Evolutionary conservation across 345 rosid species (phyloP).

Genomic region (Murraya koenigii): DNA sequence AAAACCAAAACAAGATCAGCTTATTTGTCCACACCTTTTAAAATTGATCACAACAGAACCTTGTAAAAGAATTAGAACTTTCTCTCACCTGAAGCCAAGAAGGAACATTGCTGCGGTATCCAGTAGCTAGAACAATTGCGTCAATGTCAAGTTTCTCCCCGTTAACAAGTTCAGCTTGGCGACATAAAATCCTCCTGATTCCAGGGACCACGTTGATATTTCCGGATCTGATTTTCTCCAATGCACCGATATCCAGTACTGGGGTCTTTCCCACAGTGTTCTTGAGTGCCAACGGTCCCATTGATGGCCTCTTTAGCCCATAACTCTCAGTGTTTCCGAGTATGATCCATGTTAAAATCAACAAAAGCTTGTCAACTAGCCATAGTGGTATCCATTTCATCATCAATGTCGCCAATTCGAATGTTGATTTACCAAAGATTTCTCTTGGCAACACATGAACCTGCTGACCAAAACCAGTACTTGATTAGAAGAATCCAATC

Average conservation of each 20-base stretch:
- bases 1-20: conserved; percentile 23
- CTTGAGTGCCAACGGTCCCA: conserved; percentile 72
- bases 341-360: conserved; percentile 49
- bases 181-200: conserved; percentile 50
- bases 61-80: conserved; percentile 4
- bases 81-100: conserved; percentile 70
- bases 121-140: conserved; percentile 70
- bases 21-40: background rate
- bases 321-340: conserved; percentile 55
- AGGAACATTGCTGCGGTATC: conserved; percentile 46
- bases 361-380: conserved; percentile 65
- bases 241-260: conserved; percentile 75
- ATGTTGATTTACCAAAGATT: conserved; percentile 60
- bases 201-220: conserved; percentile 69
- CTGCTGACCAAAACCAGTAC: conserved; percentile 24
- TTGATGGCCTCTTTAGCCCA: conserved; percentile 62
- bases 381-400: conserved; percentile 74
- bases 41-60: background rate
- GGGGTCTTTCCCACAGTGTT: conserved; percentile 66
- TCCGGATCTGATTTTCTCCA: conserved; percentile 65
- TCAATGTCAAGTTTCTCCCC: conserved; percentile 56
- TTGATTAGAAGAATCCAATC: conserved; percentile 8
- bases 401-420: conserved; percentile 49
- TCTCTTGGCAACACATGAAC: conserved; percentile 72
- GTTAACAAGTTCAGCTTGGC: conserved; percentile 57